These are phyloP conservation scores for Luffa acutangula DNA, from an alignment of 306 rosid genomes.

Conservation along the genomic window DNA sequence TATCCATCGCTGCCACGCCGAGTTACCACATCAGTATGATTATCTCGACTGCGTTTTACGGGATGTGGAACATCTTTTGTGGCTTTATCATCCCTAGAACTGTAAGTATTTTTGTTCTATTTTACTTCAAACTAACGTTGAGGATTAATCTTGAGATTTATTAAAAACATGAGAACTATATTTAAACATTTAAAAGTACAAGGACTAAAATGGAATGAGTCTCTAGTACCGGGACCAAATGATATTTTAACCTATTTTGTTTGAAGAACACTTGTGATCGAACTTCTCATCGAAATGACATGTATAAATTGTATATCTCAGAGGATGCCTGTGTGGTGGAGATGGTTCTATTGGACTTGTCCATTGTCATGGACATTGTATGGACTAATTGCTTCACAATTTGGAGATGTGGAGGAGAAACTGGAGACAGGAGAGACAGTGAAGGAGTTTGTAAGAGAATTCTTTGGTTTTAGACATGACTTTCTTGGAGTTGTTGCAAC, in stretches of 20 bases:
- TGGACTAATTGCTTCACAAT: slow-evolving; percentile 14
- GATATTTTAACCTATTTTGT: background rate
- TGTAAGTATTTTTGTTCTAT: slow-evolving; percentile 20
- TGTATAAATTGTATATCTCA: background rate
- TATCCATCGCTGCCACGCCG: slow-evolving; percentile 45
- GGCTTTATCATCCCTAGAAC: slow-evolving; percentile 44
- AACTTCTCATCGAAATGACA: no score
- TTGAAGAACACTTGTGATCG: background rate
- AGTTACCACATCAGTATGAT: slow-evolving; percentile 46
- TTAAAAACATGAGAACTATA: no score
- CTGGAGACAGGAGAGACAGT: slow-evolving; percentile 18
- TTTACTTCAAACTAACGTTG: no score
- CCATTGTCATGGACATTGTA: slow-evolving; percentile 20
- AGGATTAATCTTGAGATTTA: no score
- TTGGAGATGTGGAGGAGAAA: slow-evolving; percentile 24
- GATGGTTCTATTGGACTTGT: slow-evolving; percentile 22
- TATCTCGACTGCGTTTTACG: slow-evolving; percentile 43
- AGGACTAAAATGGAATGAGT: no score
- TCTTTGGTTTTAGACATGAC: slow-evolving; percentile 30
- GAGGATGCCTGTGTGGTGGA: slow-evolving; percentile 27
- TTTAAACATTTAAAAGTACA: no score
- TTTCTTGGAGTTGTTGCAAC: slow-evolving; percentile 28
- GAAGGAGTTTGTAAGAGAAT: slow-evolving; percentile 21
- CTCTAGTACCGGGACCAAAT: no score
- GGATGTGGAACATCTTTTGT: slow-evolving; percentile 48